A percentile compares a stretch with the other conserved stretches of the same genome.
phyloP scores from a whole-genome alignment of 306 rosid genomes.

The Trifolium fragiferum region DNA sequence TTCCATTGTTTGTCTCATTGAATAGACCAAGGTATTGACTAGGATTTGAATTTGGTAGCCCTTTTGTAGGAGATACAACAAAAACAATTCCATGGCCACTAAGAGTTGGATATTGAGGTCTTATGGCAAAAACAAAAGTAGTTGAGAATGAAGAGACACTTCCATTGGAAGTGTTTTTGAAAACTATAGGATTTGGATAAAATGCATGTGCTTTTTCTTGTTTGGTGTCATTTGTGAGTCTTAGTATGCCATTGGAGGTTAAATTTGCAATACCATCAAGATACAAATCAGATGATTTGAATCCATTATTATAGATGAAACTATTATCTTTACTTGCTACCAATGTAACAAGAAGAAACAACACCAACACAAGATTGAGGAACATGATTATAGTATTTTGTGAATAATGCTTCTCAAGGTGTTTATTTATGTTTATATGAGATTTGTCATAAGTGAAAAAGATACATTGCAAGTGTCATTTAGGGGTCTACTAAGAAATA shows the following conservation, averaged over 20 bases:
- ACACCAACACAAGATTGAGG: constrained; percentile 27
- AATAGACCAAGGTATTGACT: constrained; percentile 66
- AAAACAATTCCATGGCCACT: constrained; percentile 72
- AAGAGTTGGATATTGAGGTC: constrained; percentile 41
- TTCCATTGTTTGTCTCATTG: constrained; percentile 49
- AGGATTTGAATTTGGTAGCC: constrained; percentile 46
- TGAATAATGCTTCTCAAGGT: neutral
- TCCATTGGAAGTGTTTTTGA: constrained; percentile 50
- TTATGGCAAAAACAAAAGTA: constrained; percentile 64
- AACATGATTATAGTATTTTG: constrained; percentile 41
- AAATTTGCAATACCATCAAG: constrained; percentile 58
- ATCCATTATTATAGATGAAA: constrained; percentile 60
- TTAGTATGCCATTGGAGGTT: constrained; percentile 52
- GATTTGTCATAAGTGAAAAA: neutral
- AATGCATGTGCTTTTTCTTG: constrained; percentile 63
- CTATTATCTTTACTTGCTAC: constrained; percentile 43
- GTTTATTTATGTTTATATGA: neutral
- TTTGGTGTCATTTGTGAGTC: constrained; percentile 57
- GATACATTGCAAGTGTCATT: neutral
- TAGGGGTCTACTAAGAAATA: neutral
- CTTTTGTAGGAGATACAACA: constrained; percentile 56
- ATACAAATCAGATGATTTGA: constrained; percentile 44
- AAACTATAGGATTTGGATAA: constrained; percentile 51
- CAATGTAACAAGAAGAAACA: constrained; percentile 38
- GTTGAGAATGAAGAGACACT: constrained; percentile 59